Percentiles rank a stretch among this genome's conserved stretches.
Evolutionary conservation across 768 basidiomycete species (phyloP).

Genomic region (Brasilioporus rufonigricans): DNA sequence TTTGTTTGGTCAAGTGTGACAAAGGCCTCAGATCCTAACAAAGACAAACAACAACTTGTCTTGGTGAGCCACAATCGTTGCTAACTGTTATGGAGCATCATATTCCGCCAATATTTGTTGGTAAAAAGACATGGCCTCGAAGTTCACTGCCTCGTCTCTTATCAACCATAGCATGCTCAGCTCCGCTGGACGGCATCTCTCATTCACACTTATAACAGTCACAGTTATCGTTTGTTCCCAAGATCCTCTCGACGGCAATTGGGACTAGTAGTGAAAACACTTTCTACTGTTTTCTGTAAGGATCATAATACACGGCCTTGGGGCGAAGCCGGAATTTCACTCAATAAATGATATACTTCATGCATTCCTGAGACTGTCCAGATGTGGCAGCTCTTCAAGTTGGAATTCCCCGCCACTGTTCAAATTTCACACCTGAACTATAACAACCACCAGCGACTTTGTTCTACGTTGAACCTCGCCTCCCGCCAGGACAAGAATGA

Average conservation of each 20-base stretch:
- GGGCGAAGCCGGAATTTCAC: background rate
- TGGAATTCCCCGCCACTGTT: conserved; percentile 4
- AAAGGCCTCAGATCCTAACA: conserved; percentile 26
- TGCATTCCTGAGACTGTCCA: background rate
- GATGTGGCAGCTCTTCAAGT: background rate
- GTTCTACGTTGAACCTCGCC: background rate
- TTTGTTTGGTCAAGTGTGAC: conserved; percentile 24
- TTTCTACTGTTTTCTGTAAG: background rate
- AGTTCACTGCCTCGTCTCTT: no score
- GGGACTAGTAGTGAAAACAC: no score
- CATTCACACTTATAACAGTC: no score
- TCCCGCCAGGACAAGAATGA: conserved; percentile 7
- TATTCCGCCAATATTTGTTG: no score
- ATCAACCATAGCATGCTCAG: no score
- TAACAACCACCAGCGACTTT: background rate
- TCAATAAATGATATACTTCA: background rate
- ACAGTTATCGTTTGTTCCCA: background rate
- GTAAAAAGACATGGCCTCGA: no score
- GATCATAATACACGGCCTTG: background rate
- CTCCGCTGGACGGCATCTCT: no score
- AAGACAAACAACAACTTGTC: conserved; percentile 19
- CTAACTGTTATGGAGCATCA: no score
- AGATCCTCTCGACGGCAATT: background rate
- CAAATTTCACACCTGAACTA: background rate
- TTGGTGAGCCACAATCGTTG: background rate